Base-by-base conservation (phyloP, 495 filamentous ascomycete species). In the Viridothelium virens region DNA sequence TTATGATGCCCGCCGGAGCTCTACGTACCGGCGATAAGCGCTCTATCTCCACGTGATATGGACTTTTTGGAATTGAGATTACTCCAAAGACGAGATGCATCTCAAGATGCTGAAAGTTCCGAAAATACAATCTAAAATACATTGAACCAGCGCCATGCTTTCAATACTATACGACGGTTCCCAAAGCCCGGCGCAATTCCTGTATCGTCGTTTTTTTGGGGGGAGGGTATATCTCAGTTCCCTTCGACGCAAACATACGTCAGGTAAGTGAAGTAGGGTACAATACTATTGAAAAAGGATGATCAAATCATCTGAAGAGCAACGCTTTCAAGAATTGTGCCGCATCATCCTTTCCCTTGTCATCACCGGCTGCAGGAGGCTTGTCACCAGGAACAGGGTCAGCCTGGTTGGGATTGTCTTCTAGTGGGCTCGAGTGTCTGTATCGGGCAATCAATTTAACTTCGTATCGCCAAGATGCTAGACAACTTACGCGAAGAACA, bases 401-500 rank as follows among this genome's bases (percentile, higher is more conserved):
- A n/a, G 53, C 25, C 31, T 59, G 25, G 31, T 59, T 59, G 33
- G 53, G 53, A 3, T 59, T 59, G 53, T 36, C 31, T 36, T 59
- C 53, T 36, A 59, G 18, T 4, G 53, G 53, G 36, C 53, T 59
- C 31, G 53, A 59, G 53, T 59, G 53, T n/a, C 53, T 59, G 14
- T 34, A 34, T 59, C 18, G 6, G 36, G 25, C 3, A 7, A 36
- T 59, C 14, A 59, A 31, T 34, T 34, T 36, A 10, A 59, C 10
- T 59, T 10, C 7, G 5, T 18, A 33, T 18, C 11, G n/a, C 9
- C 18, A 6, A 18, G 2, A 59, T 11, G 5, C 53, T 33, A 7
- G n/a, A 5, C 6, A 9, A 7, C 81, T 77, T 75, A 88, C 77
- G 92, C 92, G 79, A 98, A 98, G 83, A 97, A 97, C 14, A 96